phyloP scores from a whole-genome alignment of 2,329 filamentous ascomycete genomes.

The Colletotrichum sp. region DNA sequence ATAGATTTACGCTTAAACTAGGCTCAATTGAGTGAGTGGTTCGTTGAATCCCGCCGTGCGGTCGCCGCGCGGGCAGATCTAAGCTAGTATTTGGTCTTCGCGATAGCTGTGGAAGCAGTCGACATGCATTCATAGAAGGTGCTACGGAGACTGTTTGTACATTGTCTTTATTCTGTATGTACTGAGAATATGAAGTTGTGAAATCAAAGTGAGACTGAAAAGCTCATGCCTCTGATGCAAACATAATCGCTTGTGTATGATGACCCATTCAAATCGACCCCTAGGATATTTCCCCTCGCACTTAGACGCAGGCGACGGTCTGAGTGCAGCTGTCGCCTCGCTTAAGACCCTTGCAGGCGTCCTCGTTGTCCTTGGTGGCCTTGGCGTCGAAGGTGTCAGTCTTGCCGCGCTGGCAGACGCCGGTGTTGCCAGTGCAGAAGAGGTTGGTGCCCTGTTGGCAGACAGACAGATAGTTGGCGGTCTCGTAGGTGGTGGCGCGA shows the following conservation, averaged over 20 bases:
- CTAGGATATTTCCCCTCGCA: not conserved
- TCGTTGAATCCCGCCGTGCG: not conserved
- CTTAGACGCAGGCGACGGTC: conserved; percentile 1
- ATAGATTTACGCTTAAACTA: not conserved
- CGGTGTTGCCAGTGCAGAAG: conserved; percentile 4
- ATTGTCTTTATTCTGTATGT: not conserved
- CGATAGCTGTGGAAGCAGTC: not conserved
- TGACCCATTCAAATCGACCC: not conserved
- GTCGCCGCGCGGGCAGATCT: not conserved
- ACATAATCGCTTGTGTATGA: not conserved
- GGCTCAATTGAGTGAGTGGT: not conserved
- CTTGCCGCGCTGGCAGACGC: not conserved
- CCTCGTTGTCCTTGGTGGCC: conserved; percentile 1
- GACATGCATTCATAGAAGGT: not conserved
- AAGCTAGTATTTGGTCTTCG: not conserved
- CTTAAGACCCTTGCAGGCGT: not conserved
- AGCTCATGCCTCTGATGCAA: not conserved
- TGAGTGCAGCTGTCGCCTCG: not conserved
- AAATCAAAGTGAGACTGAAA: rapidly evolving
- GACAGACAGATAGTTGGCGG: not conserved
- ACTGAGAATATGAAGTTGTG: not conserved
- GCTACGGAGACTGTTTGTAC: not conserved
- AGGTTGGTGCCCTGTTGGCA: not conserved
- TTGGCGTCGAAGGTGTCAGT: not conserved
- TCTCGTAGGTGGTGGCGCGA: not conserved